These are phyloP conservation scores for Leucocoprinus birnbaumii DNA, from an alignment of 768 basidiomycete species.

Conservation along the genomic window DNA sequence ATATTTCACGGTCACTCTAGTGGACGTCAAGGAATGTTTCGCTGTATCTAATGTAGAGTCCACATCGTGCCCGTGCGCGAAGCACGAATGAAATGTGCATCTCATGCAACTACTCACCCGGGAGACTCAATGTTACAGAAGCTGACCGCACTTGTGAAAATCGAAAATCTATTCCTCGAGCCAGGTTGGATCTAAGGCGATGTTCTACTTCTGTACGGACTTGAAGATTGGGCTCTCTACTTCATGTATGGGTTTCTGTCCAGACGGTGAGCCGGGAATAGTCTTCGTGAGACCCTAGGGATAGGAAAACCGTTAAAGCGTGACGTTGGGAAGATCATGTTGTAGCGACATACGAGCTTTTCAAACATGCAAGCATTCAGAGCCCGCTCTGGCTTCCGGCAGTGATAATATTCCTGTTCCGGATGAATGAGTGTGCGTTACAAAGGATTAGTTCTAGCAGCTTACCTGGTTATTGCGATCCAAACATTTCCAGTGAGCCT, in stretches of 20 bases:
- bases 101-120: no score
- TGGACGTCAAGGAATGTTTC: no score
- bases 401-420: constrained; percentile 79
- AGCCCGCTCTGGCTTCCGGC: constrained; percentile 83
- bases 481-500: constrained; percentile 92
- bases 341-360: constrained; percentile 70
- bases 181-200: background rate
- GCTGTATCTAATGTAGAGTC: no score
- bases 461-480: constrained; percentile 92
- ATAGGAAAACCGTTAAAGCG: background rate
- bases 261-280: constrained; percentile 85
- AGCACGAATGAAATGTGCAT: no score
- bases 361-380: constrained; percentile 96
- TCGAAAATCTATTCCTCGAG: constrained; percentile 2
- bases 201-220: constrained; percentile 71
- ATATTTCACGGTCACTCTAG: no score
- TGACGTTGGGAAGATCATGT: background rate
- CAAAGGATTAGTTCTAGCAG: constrained; percentile 13
- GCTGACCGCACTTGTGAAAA: background rate
- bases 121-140: no score
- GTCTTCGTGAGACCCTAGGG: constrained; percentile 83
- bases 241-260: constrained; percentile 85
- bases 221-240: constrained; percentile 81
- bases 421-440: background rate
- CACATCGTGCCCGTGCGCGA: no score